Evolutionary conservation across 352 stramenopile species (phyloP).

Genomic region (Phytopythium ostracodes): DNA sequence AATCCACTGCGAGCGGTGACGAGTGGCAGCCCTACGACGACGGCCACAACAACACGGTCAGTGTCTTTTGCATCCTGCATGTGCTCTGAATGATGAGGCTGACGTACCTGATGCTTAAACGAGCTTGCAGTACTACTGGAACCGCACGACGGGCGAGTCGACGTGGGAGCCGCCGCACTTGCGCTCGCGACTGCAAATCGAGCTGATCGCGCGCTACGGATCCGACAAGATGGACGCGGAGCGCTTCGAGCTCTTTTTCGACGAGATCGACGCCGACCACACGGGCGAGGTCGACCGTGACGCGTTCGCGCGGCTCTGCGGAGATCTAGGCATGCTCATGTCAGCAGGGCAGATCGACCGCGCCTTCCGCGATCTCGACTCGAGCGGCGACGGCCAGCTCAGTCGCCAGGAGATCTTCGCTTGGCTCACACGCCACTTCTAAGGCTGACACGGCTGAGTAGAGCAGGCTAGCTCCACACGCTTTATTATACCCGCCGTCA

Average conservation of each 20-base stretch:
- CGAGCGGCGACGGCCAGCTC: slow-evolving; percentile 53
- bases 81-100: not conserved
- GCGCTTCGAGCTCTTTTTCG: slow-evolving; percentile 62
- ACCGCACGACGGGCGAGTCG: slow-evolving; percentile 55
- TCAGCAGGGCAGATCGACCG: slow-evolving; percentile 47
- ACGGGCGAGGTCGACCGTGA: slow-evolving; percentile 59
- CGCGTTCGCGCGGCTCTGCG: slow-evolving; percentile 61
- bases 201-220: slow-evolving; percentile 49
- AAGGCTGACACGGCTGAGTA: slow-evolving; percentile 11
- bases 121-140: slow-evolving; percentile 62
- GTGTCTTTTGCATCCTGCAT: slow-evolving; percentile 1
- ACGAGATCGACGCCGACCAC: slow-evolving; percentile 54
- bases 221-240: slow-evolving; percentile 46
- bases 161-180: slow-evolving; percentile 57
- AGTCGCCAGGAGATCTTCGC: slow-evolving; percentile 53
- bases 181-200: slow-evolving; percentile 47
- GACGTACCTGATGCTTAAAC: not conserved
- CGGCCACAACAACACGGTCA: slow-evolving; percentile 56
- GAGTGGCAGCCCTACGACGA: slow-evolving; percentile 59
- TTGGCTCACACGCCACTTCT: slow-evolving; percentile 48
- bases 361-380: slow-evolving; percentile 60
- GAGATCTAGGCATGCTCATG: slow-evolving; percentile 62
- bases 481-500: slow-evolving; percentile 4
- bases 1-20: slow-evolving; percentile 11
- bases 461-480: not conserved